A percentile compares a stretch with the other conserved stretches of the same genome.
These are phyloP conservation scores for Raphanus raphanistrum DNA, from an alignment of 345 rosid genomes.

Conservation along the genomic window DNA sequence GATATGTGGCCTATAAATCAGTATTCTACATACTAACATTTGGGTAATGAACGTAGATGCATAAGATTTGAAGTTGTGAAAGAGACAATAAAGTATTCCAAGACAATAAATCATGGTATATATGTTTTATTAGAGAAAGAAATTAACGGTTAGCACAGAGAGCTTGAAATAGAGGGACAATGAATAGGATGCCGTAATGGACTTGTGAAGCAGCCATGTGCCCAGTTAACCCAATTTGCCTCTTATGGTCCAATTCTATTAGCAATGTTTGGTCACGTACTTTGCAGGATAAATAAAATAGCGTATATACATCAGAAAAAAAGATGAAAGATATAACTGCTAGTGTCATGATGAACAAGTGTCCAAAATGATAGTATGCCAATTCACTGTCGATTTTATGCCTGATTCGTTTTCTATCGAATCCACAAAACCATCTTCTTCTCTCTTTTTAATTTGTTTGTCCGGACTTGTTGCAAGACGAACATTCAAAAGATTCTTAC, in stretches of 20 bases:
- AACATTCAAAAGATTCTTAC: slow-evolving; percentile 18
- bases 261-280: neutral
- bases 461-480: slow-evolving; percentile 3
- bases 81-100: neutral
- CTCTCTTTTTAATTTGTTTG: neutral
- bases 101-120: neutral
- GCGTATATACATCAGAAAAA: neutral
- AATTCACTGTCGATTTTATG: neutral
- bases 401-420: neutral
- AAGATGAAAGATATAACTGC: neutral
- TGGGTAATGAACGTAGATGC: neutral
- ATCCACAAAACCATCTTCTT: neutral
- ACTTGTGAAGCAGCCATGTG: slow-evolving; percentile 27
- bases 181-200: slow-evolving; percentile 17
- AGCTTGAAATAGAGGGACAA: slow-evolving; percentile 25
- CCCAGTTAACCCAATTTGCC: slow-evolving; percentile 22
- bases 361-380: neutral
- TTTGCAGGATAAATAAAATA: neutral
- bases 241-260: slow-evolving; percentile 18
- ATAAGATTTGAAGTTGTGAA: neutral
- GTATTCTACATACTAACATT: neutral
- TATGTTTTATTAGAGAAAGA: neutral
- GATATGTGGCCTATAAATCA: neutral
- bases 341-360: neutral
- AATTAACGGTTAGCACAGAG: neutral